phyloP scores from a whole-genome alignment of 805 yeast species.

The Teunomyces panamensis region DNA sequence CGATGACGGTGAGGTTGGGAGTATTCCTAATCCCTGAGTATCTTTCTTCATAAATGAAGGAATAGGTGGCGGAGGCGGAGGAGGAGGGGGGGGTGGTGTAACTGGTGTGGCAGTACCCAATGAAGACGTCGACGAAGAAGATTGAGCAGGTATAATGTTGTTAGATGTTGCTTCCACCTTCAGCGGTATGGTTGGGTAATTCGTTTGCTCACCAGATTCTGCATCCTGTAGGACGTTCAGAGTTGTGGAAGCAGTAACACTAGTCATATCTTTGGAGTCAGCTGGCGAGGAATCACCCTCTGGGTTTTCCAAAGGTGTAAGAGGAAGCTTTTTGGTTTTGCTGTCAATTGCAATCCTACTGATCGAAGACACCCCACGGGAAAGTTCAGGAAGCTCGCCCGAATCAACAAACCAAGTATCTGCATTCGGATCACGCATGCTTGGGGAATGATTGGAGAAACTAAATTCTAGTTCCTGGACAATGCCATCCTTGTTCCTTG shows the following conservation, averaged over 20 bases:
- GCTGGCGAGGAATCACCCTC: not conserved
- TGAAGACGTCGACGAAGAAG: not conserved
- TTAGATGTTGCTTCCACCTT: not conserved
- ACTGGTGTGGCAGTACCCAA: slow-evolving; percentile 1
- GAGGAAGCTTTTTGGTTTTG: not conserved
- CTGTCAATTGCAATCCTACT: not conserved
- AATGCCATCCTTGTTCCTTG: slow-evolving; percentile 5
- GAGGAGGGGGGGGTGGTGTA: slow-evolving; percentile 6
- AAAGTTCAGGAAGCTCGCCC: not conserved
- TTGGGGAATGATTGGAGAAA: slow-evolving; percentile 4
- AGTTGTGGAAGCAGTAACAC: not conserved
- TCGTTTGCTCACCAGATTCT: no score
- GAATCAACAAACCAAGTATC: slow-evolving; percentile 3
- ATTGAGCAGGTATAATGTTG: not conserved
- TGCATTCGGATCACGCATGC: not conserved
- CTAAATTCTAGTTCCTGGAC: slow-evolving; percentile 11
- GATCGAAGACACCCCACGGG: not conserved
- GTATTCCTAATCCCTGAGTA: not conserved
- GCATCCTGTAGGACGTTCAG: not conserved
- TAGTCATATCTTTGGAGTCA: not conserved
- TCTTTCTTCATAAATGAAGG: not conserved
- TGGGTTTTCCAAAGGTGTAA: not conserved
- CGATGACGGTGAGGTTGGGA: slow-evolving; percentile 9
- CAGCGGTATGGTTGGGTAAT: no score
- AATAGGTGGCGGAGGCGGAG: slow-evolving; percentile 1